Conservation (phyloP, 2,329 filamentous ascomycete species). For the Pochonia chlamydosporia region DNA sequence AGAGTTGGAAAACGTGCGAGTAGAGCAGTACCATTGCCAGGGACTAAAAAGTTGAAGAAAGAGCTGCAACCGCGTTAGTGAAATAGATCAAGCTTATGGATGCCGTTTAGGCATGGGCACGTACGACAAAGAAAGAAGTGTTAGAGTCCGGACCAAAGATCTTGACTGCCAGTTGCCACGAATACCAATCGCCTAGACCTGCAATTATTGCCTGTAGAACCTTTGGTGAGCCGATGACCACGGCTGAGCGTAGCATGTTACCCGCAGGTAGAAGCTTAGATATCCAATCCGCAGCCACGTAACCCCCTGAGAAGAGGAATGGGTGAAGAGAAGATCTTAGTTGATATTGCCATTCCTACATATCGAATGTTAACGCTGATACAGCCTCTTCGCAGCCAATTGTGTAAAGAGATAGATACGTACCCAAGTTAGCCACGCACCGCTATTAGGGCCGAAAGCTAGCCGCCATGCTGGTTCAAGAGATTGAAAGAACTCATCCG, state of each 20-base stretch:
- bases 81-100: background rate
- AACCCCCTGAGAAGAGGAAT: conserved; percentile 73
- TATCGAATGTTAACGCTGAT: too few relatives aligned
- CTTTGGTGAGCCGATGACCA: conserved; percentile 69
- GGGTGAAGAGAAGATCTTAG: conserved; percentile 90
- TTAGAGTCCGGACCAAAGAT: conserved; percentile 63
- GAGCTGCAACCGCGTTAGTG: conserved; percentile 18
- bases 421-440: conserved; percentile 96
- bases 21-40: conserved; percentile 96
- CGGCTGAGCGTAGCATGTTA: conserved; percentile 51
- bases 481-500: conserved; percentile 95
- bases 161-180: conserved; percentile 72
- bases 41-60: conserved; percentile 38
- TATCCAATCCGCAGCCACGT: conserved; percentile 54
- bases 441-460: conserved; percentile 69
- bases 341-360: conserved; percentile 84
- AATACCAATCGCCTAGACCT: conserved; percentile 76
- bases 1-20: conserved; percentile 89
- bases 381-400: too few relatives aligned
- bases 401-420: too few relatives aligned
- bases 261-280: conserved; percentile 49
- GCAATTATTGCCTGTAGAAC: conserved; percentile 72
- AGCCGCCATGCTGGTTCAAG: conserved; percentile 91
- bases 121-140: conserved; percentile 64
- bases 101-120: background rate